Evolutionary conservation across 768 basidiomycete species (phyloP), one percentile per base, ranked within the genome.

Genomic region (Russula olivacea): DNA sequence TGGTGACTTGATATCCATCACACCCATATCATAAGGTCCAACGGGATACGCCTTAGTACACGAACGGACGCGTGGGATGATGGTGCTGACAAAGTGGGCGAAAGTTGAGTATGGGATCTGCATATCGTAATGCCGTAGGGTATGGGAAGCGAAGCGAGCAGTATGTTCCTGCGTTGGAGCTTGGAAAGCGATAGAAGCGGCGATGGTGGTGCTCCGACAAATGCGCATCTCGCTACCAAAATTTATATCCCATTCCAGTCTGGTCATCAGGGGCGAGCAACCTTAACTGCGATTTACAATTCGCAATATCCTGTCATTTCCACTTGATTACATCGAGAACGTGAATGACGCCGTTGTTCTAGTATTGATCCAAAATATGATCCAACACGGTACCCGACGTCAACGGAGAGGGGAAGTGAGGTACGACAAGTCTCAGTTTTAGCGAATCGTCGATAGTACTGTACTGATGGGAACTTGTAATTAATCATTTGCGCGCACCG

Each of bases 151-250:
- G 78, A 66, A 87, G 23, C 65, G 23, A 28, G 56, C 11, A 12
- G 61, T 43, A 40, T 21, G 4, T 32, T 51, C 45, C 36, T 56
- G 41, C 1, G 36, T 50, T 41, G 45, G 55, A 43, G 21, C n/a
- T 43, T 59, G 49, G 36, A 43, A 38, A 15, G 67, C 59, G 25
- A 65, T 21, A 3, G 66, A 61, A 17, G 6, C 76, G 75, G 75
- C 21, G 79, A 77, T 38, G 76, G 77, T n/a, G 83, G 73, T 9
- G 89, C 72, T 92, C 91, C n/a, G 81, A 81, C 25, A 91, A 76
- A 48, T 89, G 85, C 0, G 88, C 89, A 69, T 93, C 89, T 63
- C 91, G 75, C 90, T 90, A 92, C 91, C 90, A 92, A 68, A 93
- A 28, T 28, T 28, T 28, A 28, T n/a, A n/a, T n/a, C n/a, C n/a